Evolutionary conservation across 306 rosid species (phyloP), one percentile per base, ranked within the genome.

Genomic region (Trifolium subterraneum): DNA sequence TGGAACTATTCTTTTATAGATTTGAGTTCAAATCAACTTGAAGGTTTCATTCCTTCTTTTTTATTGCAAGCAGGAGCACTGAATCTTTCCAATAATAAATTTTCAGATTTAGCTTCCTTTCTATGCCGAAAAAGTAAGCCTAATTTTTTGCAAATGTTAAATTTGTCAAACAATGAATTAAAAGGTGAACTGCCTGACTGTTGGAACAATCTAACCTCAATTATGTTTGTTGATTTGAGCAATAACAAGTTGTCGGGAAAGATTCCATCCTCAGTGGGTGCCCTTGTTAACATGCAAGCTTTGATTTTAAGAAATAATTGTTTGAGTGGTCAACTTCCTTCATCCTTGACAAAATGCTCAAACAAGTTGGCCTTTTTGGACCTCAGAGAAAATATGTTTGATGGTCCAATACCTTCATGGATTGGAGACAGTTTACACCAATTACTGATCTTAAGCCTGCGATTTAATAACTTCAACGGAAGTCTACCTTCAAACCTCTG

Each of bases 371-470:
- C 4, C 3, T 7, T 9, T 5, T 19, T 67, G 33, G 80, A 56
- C 4, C 7, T 76, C 0, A 60, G 61, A 7, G 14, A 55, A 56
- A 76, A 76, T 56, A 58, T 16, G 68, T 68, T 77, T 8, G 0
- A 16, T 31, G 81, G 71, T 23, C 64, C 45, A 45, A 10, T 77
- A n/a, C 76, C 81, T 44, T 35, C 47, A 2, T 77, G 81, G 81
- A 60, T 77, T 12, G 76, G 76, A 48, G 65, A 68, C 0, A 42
- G 13, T 7, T 66, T 76, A 9, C 23, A 20, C n/a, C 52, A 60
- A 10, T 70, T 77, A 16, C 10, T 3, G 4, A 16, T 59, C 70
- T 61, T 76, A 13, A 76, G 80, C 18, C 41, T 76, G 2, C 15
- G 20, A 5, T 0, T 2, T 12, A 76, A 67, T 14, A 8, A 56